These are phyloP conservation scores for Roridomyces roridus DNA, from an alignment of 768 basidiomycete genomes.

Conservation along the genomic window DNA sequence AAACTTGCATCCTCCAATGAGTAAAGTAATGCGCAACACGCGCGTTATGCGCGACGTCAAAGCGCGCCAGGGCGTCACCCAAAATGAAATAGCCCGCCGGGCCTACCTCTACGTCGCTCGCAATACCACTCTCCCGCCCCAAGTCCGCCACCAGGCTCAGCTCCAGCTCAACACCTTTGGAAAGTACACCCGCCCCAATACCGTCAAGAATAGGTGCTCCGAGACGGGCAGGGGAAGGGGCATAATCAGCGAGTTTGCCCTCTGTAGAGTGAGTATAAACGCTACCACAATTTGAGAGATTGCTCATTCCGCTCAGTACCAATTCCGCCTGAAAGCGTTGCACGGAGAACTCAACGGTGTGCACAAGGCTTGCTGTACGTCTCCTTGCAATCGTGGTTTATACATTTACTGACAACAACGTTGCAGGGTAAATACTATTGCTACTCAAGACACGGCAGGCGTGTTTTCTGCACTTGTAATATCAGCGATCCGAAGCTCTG, in stretches of 20 bases:
- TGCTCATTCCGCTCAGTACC: constrained; percentile 65
- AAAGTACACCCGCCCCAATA: constrained; percentile 81
- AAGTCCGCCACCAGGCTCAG: constrained; percentile 93
- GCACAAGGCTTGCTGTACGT: constrained; percentile 79
- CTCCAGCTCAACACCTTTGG: constrained; percentile 90
- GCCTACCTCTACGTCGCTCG: constrained; percentile 95
- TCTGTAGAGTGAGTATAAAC: constrained; percentile 78
- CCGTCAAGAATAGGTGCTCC: constrained; percentile 87
- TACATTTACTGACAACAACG: neutral
- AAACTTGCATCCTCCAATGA: constrained; percentile 1
- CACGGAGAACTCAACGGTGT: constrained; percentile 87
- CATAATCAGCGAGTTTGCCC: constrained; percentile 86
- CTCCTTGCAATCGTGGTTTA: neutral
- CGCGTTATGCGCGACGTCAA: constrained; percentile 79
- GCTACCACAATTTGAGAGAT: too few species aligned
- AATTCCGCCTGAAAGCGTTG: constrained; percentile 88
- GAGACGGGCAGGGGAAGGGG: constrained; percentile 89
- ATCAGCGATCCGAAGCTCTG: constrained; percentile 66
- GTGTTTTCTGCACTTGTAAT: constrained; percentile 46
- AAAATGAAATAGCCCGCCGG: constrained; percentile 82
- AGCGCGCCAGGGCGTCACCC: constrained; percentile 71
- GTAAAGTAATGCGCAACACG: constrained; percentile 44
- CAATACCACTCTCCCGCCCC: constrained; percentile 86
- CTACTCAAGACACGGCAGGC: constrained; percentile 28
- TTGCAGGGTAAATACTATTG: constrained; percentile 20